phyloP scores from a whole-genome alignment of 345 rosid genomes.

The Rhodamnia argentea region DNA sequence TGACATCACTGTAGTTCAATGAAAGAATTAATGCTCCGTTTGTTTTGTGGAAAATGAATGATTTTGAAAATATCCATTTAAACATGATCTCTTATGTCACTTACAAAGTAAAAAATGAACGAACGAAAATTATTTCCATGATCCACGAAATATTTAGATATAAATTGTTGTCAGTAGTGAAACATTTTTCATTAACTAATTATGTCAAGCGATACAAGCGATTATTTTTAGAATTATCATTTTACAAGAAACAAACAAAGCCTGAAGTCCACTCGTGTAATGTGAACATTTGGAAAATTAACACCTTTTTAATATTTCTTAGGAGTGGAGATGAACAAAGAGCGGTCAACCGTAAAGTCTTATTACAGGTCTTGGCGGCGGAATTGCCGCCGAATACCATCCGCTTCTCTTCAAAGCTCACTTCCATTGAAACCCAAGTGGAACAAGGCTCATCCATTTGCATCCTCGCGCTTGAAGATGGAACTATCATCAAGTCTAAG shows the following conservation, averaged over 20 bases:
- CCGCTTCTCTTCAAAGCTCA: slow-evolving; percentile 24
- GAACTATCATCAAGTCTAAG: slow-evolving; percentile 25
- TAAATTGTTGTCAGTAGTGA: too few species aligned
- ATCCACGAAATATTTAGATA: too few species aligned
- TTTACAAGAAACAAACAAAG: too few species aligned
- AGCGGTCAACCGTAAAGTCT: slow-evolving; percentile 12
- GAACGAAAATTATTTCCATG: too few species aligned
- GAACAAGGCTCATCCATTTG: neutral
- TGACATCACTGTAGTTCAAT: neutral
- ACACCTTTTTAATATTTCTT: neutral
- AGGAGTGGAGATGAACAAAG: neutral
- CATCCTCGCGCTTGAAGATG: slow-evolving; percentile 18
- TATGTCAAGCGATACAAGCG: too few species aligned
- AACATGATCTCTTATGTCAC: too few species aligned
- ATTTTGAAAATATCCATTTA: too few species aligned
- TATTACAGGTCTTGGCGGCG: slow-evolving; percentile 15
- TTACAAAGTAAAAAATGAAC: too few species aligned
- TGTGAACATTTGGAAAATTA: neutral
- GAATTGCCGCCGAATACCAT: slow-evolving; percentile 20
- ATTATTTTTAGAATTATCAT: too few species aligned
- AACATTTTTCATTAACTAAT: too few species aligned
- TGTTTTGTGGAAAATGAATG: too few species aligned
- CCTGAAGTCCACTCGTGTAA: neutral
- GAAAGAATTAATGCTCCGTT: neutral
- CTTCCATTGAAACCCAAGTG: slow-evolving; percentile 6